These are phyloP conservation scores for Vachellia collinsii DNA, from an alignment of 306 rosid genomes.

Conservation along the genomic window DNA sequence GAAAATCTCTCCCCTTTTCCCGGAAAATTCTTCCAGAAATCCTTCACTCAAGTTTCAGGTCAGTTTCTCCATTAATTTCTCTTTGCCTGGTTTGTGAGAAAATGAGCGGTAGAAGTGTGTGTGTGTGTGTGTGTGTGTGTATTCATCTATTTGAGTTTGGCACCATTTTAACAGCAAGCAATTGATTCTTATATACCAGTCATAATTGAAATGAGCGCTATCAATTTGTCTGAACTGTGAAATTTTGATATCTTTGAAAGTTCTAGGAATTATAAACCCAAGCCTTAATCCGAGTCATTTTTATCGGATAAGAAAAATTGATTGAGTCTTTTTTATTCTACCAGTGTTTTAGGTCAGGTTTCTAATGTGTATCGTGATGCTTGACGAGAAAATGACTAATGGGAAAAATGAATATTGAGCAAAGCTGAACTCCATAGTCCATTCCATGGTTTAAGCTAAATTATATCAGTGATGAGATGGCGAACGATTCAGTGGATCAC, in stretches of 20 bases:
- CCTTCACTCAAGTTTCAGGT: slow-evolving; percentile 42
- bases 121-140: neutral
- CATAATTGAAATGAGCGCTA: neutral
- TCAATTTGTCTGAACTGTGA: neutral
- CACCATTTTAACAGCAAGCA: neutral
- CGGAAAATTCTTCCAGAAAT: slow-evolving; percentile 13
- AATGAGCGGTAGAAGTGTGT: neutral
- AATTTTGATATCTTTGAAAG: neutral
- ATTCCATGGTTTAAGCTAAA: neutral
- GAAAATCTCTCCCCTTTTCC: slow-evolving; percentile 22
- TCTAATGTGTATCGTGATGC: neutral
- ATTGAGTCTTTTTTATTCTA: slow-evolving; percentile 22
- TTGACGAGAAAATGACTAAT: slow-evolving; percentile 15
- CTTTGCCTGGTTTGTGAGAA: slow-evolving; percentile 23
- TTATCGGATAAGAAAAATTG: slow-evolving; percentile 10
- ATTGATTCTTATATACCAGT: neutral
- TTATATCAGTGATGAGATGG: slow-evolving; percentile 39
- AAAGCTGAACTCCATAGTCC: neutral
- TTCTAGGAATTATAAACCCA: neutral
- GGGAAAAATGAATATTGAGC: slow-evolving; percentile 1
- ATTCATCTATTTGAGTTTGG: slow-evolving; percentile 24
- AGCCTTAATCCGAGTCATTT: slow-evolving; percentile 1
- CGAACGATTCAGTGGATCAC: slow-evolving; percentile 32
- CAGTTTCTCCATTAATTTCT: slow-evolving; percentile 23
- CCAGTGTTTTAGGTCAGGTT: slow-evolving; percentile 34